Percentiles rank a stretch among this genome's conserved stretches.
These are phyloP conservation scores for Pichia californica DNA, from an alignment of 805 yeast genomes.

Conservation along the genomic window DNA sequence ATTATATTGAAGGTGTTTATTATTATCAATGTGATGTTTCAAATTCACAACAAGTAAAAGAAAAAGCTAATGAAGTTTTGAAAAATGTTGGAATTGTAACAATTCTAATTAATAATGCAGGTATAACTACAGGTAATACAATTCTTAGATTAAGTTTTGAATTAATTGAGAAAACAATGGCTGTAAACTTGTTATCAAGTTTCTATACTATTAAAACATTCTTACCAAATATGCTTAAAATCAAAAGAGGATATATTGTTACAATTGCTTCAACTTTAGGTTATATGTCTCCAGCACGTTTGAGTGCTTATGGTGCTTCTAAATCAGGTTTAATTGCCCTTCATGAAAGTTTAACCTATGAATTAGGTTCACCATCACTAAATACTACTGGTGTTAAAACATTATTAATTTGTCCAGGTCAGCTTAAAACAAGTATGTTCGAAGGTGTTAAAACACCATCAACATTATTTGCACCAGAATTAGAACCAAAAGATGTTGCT, in stretches of 20 bases:
- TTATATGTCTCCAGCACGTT: conserved; percentile 72
- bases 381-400: conserved; percentile 55
- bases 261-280: conserved; percentile 84
- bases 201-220: conserved; percentile 65
- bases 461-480: conserved; percentile 70
- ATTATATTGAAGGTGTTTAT: conserved; percentile 33
- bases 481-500: conserved; percentile 67
- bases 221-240: conserved; percentile 62
- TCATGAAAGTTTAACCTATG: conserved; percentile 75
- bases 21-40: conserved; percentile 72
- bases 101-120: conserved; percentile 82
- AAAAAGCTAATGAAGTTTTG: conserved; percentile 35
- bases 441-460: conserved; percentile 66
- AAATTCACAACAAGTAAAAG: conserved; percentile 37
- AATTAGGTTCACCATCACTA: conserved; percentile 48
- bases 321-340: conserved; percentile 81
- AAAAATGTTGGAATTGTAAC: conserved; percentile 54
- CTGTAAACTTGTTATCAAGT: conserved; percentile 64
- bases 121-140: conserved; percentile 53
- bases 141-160: conserved; percentile 46
- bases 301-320: conserved; percentile 82
- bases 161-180: conserved; percentile 56
- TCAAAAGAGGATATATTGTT: conserved; percentile 66
- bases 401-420: conserved; percentile 82
- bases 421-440: conserved; percentile 71